Conservation (phyloP, 768 basidiomycete species). For the Suillus alpinus region DNA sequence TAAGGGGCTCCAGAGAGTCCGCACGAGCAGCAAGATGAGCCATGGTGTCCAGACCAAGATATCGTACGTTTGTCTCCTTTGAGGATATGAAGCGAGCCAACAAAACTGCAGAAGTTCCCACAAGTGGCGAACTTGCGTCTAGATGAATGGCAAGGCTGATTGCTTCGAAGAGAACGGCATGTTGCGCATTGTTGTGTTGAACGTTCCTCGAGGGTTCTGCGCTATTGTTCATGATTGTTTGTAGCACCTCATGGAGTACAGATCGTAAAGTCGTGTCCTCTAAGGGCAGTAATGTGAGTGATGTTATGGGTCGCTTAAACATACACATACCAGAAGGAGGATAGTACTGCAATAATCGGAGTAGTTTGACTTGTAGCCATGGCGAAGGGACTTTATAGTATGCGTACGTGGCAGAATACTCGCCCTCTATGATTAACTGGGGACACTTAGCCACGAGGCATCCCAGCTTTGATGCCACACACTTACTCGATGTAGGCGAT, state of each 20-base stretch:
- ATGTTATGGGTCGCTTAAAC: conserved; percentile 2
- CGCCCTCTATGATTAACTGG: conserved; percentile 87
- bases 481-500: conserved; percentile 77
- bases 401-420: conserved; percentile 85
- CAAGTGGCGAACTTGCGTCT: conserved; percentile 86
- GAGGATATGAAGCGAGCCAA: conserved; percentile 96
- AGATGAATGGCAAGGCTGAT: conserved; percentile 95
- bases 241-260: conserved; percentile 78
- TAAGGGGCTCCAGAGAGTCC: conserved; percentile 88
- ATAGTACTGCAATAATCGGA: conserved; percentile 92
- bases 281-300: conserved; percentile 28
- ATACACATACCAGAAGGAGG: conserved; percentile 77
- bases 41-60: conserved; percentile 97
- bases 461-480: neutral
- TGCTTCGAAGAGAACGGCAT: conserved; percentile 97
- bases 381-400: conserved; percentile 98
- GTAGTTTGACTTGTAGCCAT: conserved; percentile 95
- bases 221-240: conserved; percentile 87
- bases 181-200: conserved; percentile 98
- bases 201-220: conserved; percentile 91
- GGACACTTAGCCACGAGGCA: conserved; percentile 10
- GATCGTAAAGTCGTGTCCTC: conserved; percentile 81
- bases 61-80: conserved; percentile 97
- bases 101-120: conserved; percentile 82
- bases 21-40: conserved; percentile 95